Evolutionary conservation across 2,329 filamentous ascomycete genomes (phyloP), one percentile per base, ranked within the genome.

Genomic region (Ploettnerulaceae sp.): DNA sequence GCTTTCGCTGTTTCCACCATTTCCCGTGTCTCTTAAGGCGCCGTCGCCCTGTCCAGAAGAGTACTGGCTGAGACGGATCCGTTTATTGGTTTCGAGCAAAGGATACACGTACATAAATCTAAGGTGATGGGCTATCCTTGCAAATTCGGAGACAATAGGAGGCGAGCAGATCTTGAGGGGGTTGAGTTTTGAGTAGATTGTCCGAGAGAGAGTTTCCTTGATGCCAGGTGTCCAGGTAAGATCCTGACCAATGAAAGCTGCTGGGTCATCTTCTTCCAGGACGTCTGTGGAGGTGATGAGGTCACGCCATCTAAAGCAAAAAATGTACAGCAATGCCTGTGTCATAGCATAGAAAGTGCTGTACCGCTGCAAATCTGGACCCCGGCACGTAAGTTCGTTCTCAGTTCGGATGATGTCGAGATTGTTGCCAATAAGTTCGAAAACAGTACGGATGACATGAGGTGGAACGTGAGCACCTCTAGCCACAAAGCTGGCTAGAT

Each of bases 291-390:
- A 75, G 15, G 78, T 72, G 46, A 88, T 84, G 36, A 98, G 74
- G 61, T 97, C 91, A 51, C 89, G 84, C 93, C 93, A 98, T 45
- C 93, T 83, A 73, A 98, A 98, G 71, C 93, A 98, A 68, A 86
- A 88, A 37, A 86, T 84, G 67, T 88, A 88, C 11, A 88, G 70
- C 1, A 87, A 67, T 2, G 84, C 82, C 64, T 88, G 84, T 8
- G 76, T 76, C 45, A 81, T 77, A 15, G 81, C 77, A 60, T 88
- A 87, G 65, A 85, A 88, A n/a, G 78, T 74, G 24, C 74, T 73
- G 58, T 82, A 87, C 22, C 77, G 76, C 35, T 76, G 74, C 24
- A 84, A 76, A 64, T 98, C 89, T 0, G 93, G 93, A 3, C 89
- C 89, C 12, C 81, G 82, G 64, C 89, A 95, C 22, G 75, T 71